phyloP scores from a whole-genome alignment of 2,329 filamentous ascomycete genomes.

The Aspergillus alliaceus region DNA sequence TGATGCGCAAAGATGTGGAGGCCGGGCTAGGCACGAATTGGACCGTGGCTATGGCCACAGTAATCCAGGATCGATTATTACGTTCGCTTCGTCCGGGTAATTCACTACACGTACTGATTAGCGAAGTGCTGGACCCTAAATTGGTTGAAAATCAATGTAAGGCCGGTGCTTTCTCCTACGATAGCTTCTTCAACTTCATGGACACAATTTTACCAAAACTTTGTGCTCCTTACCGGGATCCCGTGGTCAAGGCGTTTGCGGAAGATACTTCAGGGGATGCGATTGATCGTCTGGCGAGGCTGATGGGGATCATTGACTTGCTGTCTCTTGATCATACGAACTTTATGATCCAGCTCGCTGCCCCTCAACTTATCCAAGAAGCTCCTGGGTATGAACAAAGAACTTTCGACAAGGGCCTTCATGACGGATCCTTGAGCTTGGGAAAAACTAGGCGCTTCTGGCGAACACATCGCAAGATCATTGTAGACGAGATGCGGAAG shows the following conservation, averaged over 20 bases:
- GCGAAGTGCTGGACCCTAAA: constrained; percentile 60
- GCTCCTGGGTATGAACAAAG: constrained; percentile 62
- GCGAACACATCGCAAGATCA: constrained; percentile 40
- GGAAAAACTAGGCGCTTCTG: constrained; percentile 58
- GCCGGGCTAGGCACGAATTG: constrained; percentile 56
- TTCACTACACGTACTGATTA: constrained; percentile 61
- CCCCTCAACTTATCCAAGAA: constrained; percentile 61
- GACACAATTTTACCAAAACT: constrained; percentile 62
- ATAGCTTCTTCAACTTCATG: constrained; percentile 65
- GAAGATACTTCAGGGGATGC: constrained; percentile 55
- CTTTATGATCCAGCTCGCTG: constrained; percentile 62
- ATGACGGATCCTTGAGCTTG: constrained; percentile 52
- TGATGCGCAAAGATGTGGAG: constrained; percentile 59
- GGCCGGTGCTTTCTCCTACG: constrained; percentile 63
- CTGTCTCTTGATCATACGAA: constrained; percentile 66
- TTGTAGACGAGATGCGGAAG: constrained; percentile 53
- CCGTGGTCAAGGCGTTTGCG: constrained; percentile 56
- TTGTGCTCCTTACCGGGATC: constrained; percentile 64
- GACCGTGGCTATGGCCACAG: constrained; percentile 67
- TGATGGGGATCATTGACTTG: constrained; percentile 64
- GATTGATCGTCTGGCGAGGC: constrained; percentile 62
- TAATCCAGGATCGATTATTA: constrained; percentile 61
- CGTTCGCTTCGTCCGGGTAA: constrained; percentile 61
- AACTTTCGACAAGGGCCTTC: constrained; percentile 57
- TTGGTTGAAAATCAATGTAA: constrained; percentile 59